A percentile compares a stretch with the other conserved stretches of the same genome.
These are phyloP conservation scores for Arthrobotrys sinensis DNA, from an alignment of 2,329 filamentous ascomycete genomes.

Conservation along the genomic window DNA sequence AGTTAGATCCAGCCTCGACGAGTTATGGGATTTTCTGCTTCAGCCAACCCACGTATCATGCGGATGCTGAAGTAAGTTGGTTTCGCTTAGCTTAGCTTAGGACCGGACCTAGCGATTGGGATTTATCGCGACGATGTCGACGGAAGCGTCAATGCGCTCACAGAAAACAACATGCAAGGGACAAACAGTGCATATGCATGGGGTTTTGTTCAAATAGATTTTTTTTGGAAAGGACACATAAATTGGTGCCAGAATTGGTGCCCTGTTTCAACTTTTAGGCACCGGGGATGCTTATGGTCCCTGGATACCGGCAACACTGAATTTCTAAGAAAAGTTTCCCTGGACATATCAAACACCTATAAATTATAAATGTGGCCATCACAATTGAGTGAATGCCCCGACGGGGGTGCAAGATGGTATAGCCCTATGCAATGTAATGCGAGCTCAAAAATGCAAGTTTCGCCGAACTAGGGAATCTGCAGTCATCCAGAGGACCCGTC, in stretches of 20 bases:
- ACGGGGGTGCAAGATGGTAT: neutral
- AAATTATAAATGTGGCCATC: neutral
- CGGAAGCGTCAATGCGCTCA: constrained; percentile 28
- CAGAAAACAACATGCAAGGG: constrained; percentile 26
- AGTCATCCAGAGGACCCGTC: constrained; percentile 18
- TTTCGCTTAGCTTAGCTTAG: constrained; percentile 14
- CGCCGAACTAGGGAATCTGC: constrained; percentile 19
- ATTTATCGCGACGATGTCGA: constrained; percentile 12
- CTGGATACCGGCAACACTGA: constrained; percentile 15
- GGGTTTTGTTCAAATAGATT: constrained; percentile 20
- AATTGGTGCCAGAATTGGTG: constrained; percentile 8
- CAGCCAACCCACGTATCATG: constrained; percentile 31
- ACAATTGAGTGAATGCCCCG: neutral
- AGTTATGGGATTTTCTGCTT: neutral
- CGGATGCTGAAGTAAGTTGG: neutral
- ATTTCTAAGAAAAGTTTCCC: constrained; percentile 12
- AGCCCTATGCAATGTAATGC: constrained; percentile 33
- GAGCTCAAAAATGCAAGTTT: constrained; percentile 25
- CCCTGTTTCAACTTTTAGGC: constrained; percentile 28
- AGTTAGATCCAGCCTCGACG: constrained; percentile 7
- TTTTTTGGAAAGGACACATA: neutral
- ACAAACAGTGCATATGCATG: constrained; percentile 35
- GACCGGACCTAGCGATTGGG: constrained; percentile 8
- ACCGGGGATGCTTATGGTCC: constrained; percentile 27
- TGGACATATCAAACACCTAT: neutral